phyloP scores from a whole-genome alignment of 192 early-diverging fungal genomes.

The Endogone sp. region DNA sequence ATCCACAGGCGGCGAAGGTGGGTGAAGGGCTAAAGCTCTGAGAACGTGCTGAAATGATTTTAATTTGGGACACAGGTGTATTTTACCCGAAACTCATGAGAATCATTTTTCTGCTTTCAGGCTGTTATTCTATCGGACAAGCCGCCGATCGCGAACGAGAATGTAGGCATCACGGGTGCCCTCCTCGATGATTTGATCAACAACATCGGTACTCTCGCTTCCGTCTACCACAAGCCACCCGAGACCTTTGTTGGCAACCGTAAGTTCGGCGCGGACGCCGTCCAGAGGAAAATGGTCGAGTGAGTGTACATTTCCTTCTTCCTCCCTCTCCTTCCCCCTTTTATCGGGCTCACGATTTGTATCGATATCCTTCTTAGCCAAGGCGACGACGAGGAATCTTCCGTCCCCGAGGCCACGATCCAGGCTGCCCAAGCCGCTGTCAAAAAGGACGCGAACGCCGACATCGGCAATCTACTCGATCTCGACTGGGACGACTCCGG shows the following conservation, averaged over 20 bases:
- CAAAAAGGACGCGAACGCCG: slow-evolving; percentile 40
- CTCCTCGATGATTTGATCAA: slow-evolving; percentile 84
- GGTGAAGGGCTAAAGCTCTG: not conserved
- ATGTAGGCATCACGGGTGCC: slow-evolving; percentile 55
- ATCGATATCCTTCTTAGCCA: slow-evolving; percentile 31
- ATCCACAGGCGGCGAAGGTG: slow-evolving; percentile 90
- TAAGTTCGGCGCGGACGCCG: slow-evolving; percentile 55
- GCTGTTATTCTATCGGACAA: slow-evolving; percentile 87
- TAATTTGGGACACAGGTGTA: not conserved
- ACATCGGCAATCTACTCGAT: slow-evolving; percentile 67
- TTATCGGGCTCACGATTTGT: slow-evolving; percentile 3
- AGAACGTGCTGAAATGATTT: not conserved
- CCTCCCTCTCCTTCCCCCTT: slow-evolving; percentile 11
- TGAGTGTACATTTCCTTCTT: slow-evolving; percentile 22
- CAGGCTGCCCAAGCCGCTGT: slow-evolving; percentile 45
- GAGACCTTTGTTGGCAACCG: slow-evolving; percentile 66
- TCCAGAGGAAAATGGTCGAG: slow-evolving; percentile 45
- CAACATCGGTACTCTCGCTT: slow-evolving; percentile 86
- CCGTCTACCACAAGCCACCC: slow-evolving; percentile 94
- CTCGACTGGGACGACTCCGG: slow-evolving; percentile 64
- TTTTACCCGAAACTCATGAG: not conserved
- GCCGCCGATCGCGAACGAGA: slow-evolving; percentile 76
- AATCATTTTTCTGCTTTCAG: slow-evolving; percentile 25
- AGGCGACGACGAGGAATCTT: slow-evolving; percentile 42
- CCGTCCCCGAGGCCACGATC: slow-evolving; percentile 32